Base-by-base conservation (phyloP, 2,329 filamentous ascomycete species). In the Tolypocladium inflatum region DNA sequence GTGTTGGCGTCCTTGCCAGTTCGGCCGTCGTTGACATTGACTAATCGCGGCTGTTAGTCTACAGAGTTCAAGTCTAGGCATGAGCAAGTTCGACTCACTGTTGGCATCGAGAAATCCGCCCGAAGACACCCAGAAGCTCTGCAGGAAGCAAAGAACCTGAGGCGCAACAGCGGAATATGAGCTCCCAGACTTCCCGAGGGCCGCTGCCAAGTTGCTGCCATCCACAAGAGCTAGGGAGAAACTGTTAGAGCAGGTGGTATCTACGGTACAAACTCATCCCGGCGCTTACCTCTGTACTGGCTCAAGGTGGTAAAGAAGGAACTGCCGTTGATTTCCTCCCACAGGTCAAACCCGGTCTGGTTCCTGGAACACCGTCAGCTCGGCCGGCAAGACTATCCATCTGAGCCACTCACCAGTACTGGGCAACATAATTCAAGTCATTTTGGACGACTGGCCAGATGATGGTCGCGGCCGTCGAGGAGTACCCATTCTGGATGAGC, bases 291-390 rank as follows among this genome's bases (percentile, higher is more conserved):
- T 63, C 89, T 83, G 68, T 93, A 85, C 60, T 89, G 84, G 45
- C 81, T 80, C 3, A 84, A 82, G 38, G 85, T 74, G 1, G 90
- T 94, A 72, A 93, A 95, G 76, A 92, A 94, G 0, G 88, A 91
- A 26, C 83, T 86, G 45, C 89, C 88, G 30, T 78, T 76, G 17
- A 92, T 83, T 70, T 94, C 90, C 69, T 94, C 90, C 90, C 90
- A 94, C 3, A 95, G 79, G 69, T 95, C 90, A 66, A 85, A 94
- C 7, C 81, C 81, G 0, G 80, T 82, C 62, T 77, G 71, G 67
- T 82, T 83, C 80, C 75, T 78, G 7, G 1, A 10, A 4, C 0
- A 10, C 8, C 1, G 19, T 54, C 43, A 8, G 17, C 54, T 64
- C 35, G 61, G 60, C 35, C 13, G 5, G 37, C 35, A 19, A 9